These are phyloP conservation scores for Euclidium syriacum DNA, from an alignment of 345 rosid species.

Conservation along the genomic window DNA sequence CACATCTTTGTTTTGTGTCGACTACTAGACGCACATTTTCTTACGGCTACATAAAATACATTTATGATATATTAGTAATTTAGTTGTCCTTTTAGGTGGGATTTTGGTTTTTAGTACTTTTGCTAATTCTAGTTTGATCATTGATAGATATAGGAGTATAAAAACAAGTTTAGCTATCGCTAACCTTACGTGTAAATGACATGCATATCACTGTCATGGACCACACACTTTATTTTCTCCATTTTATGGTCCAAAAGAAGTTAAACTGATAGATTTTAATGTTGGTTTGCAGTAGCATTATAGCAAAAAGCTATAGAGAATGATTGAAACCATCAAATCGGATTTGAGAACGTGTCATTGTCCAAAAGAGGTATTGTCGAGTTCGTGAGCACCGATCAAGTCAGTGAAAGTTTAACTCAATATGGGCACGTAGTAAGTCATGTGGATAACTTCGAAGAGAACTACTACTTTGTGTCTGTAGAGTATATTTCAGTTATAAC, in stretches of 20 bases:
- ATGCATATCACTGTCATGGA: constrained; percentile 28
- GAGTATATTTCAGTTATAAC: constrained; percentile 4
- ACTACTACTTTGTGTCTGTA: constrained; percentile 20
- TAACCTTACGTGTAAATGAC: constrained; percentile 31
- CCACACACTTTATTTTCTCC: constrained; percentile 22
- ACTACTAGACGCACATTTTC: not conserved
- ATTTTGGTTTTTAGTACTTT: constrained; percentile 23
- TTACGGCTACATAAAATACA: not conserved
- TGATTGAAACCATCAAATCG: constrained; percentile 30
- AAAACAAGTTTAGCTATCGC: constrained; percentile 10
- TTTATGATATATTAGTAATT: constrained; percentile 18
- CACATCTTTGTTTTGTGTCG: too few relatives aligned
- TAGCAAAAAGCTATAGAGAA: constrained; percentile 1
- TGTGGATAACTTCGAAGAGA: constrained; percentile 19
- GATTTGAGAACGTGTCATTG: constrained; percentile 24
- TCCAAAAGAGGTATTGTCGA: constrained; percentile 24
- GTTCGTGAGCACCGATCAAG: constrained; percentile 20
- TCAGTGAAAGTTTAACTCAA: constrained; percentile 18
- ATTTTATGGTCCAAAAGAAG: constrained; percentile 27
- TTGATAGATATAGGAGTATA: constrained; percentile 17
- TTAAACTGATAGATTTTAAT: constrained; percentile 28
- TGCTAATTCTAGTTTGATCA: constrained; percentile 30
- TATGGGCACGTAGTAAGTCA: constrained; percentile 8
- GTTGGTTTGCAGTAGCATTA: too few relatives aligned
- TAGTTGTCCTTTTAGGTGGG: constrained; percentile 25